A percentile compares a stretch with the other conserved stretches of the same genome.
These are phyloP conservation scores for Bretziella fagacearum DNA, from an alignment of 2,329 filamentous ascomycete genomes.

Conservation along the genomic window DNA sequence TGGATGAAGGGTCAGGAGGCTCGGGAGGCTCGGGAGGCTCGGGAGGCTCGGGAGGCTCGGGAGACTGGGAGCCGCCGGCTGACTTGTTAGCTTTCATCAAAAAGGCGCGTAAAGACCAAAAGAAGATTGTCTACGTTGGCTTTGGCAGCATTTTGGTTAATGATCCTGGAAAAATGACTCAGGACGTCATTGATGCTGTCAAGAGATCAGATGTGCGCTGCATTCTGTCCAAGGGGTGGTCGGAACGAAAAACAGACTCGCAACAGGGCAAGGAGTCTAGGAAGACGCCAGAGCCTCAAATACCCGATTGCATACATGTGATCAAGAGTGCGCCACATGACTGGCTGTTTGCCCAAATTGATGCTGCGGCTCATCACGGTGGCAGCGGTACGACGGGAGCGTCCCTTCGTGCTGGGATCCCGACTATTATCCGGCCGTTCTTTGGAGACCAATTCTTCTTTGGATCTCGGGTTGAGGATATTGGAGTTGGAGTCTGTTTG, in stretches of 20 bases:
- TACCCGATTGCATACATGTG: constrained; percentile 64
- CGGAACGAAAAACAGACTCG: constrained; percentile 47
- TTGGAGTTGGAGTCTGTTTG: constrained; percentile 80
- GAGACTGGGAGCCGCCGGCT: constrained; percentile 49
- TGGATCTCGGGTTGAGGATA: constrained; percentile 71
- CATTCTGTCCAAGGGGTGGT: constrained; percentile 94
- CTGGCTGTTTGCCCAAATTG: constrained; percentile 88
- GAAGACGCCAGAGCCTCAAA: constrained; percentile 43
- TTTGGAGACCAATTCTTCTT: constrained; percentile 99
- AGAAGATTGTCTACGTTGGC: constrained; percentile 91
- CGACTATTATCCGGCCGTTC: constrained; percentile 90
- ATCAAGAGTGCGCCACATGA: constrained; percentile 90
- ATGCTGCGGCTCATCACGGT: constrained; percentile 87
- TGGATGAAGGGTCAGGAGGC: constrained; percentile 50
- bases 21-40: too few species aligned
- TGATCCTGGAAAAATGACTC: constrained; percentile 73
- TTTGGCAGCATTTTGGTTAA: constrained; percentile 93
- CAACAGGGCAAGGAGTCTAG: constrained; percentile 23
- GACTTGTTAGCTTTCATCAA: constrained; percentile 69
- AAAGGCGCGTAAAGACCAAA: constrained; percentile 62
- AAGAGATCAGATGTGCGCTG: constrained; percentile 83
- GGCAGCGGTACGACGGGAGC: constrained; percentile 91
- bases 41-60: too few species aligned
- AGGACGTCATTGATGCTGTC: constrained; percentile 85
- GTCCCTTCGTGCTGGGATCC: constrained; percentile 74